Conservation (phyloP, 2,329 filamentous ascomycete species). For the Cercospora berteroae region DNA sequence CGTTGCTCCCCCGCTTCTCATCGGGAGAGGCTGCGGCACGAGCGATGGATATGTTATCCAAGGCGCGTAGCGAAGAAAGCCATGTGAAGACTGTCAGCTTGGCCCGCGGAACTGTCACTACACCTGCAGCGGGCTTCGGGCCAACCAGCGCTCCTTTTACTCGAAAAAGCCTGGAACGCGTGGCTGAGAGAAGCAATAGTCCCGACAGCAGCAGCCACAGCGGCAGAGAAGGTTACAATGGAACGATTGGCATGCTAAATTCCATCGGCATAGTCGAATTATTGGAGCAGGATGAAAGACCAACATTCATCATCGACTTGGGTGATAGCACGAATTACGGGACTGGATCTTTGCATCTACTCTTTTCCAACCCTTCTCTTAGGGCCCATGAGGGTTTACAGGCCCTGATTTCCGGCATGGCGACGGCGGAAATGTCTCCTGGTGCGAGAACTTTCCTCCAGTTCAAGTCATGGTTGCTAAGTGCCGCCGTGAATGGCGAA, state of each 20-base stretch:
- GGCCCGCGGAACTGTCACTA: constrained; percentile 47
- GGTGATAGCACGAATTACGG: constrained; percentile 56
- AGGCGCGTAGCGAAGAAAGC: constrained; percentile 49
- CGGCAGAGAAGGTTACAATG: constrained; percentile 18
- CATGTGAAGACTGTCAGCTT: constrained; percentile 54
- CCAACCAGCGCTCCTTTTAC: constrained; percentile 39
- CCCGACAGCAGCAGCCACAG: constrained; percentile 25
- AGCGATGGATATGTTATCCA: constrained; percentile 48
- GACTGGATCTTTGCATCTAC: constrained; percentile 56
- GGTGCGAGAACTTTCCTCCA: constrained; percentile 53
- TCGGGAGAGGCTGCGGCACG: constrained; percentile 58
- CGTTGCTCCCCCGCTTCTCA: constrained; percentile 56
- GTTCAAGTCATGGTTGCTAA: constrained; percentile 70
- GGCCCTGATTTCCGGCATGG: constrained; percentile 56
- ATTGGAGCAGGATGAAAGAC: constrained; percentile 72
- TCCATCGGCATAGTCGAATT: constrained; percentile 69
- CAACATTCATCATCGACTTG: constrained; percentile 73
- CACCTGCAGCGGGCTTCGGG: constrained; percentile 16
- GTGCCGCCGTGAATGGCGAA: constrained; percentile 53
- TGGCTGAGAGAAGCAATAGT: constrained; percentile 29
- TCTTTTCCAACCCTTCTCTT: constrained; percentile 69
- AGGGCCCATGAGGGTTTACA: constrained; percentile 57
- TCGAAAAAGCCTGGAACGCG: constrained; percentile 37
- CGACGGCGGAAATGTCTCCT: constrained; percentile 40
- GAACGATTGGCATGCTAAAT: constrained; percentile 52